phyloP scores from a whole-genome alignment of 129 eudicot genomes.

The Ambrosia artemisiifolia region DNA sequence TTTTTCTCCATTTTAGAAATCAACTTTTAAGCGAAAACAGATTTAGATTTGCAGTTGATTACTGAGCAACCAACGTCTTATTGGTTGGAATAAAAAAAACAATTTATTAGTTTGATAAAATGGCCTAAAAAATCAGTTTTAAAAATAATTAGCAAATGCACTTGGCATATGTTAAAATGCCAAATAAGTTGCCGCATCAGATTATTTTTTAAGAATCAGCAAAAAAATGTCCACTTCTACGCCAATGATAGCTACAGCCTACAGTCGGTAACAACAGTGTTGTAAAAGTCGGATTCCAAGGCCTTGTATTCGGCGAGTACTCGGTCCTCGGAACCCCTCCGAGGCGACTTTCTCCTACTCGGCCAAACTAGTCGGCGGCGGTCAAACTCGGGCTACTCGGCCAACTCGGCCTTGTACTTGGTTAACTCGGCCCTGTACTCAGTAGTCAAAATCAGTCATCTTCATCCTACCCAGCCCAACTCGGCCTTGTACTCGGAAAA shows the following conservation, averaged over 20 bases:
- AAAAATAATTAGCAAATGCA: not conserved
- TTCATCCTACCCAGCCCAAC: too few species aligned
- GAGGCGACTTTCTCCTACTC: too few species aligned
- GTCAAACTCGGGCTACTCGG: too few species aligned
- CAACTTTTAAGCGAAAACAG: not conserved
- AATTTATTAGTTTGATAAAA: not conserved
- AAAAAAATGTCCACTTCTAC: not conserved
- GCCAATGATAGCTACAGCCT: not conserved
- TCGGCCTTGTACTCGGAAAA: too few species aligned
- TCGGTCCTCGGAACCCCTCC: too few species aligned
- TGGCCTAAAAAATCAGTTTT: not conserved
- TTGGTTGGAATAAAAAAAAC: not conserved
- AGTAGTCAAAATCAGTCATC: too few species aligned
- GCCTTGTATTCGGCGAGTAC: too few species aligned
- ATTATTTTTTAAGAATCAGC: not conserved
- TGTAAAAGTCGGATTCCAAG: too few species aligned
- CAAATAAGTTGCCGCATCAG: too few species aligned
- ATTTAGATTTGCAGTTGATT: not conserved
- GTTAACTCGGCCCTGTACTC: too few species aligned
- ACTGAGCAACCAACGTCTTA: not conserved
- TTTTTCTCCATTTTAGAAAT: not conserved
- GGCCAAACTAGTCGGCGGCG: too few species aligned
- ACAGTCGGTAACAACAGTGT: not conserved
- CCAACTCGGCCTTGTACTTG: too few species aligned
- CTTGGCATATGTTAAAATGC: not conserved